Conservation (phyloP, 768 basidiomycete species). For the Agrocybe pediades region DNA sequence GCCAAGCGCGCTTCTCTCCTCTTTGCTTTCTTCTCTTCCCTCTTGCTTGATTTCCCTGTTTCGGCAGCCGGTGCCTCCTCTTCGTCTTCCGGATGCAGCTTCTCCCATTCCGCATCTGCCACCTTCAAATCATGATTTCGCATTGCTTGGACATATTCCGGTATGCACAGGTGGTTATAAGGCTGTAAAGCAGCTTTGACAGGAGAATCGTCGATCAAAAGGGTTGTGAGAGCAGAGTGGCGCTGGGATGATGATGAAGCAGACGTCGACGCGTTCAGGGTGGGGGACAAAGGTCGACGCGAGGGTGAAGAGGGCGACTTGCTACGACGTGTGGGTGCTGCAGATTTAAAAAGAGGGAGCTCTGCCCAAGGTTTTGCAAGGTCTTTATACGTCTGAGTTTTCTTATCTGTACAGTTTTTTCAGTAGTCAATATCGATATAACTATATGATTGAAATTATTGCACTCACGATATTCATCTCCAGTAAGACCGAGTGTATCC, state of each 20-base stretch:
- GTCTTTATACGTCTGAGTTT: slow-evolving; percentile 70
- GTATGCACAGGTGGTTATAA: slow-evolving; percentile 79
- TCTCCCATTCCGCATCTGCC: slow-evolving; percentile 10
- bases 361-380: slow-evolving; percentile 66
- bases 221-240: slow-evolving; percentile 47
- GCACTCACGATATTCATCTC: slow-evolving; percentile 65
- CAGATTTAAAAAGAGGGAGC: slow-evolving; percentile 16
- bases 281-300: not conserved
- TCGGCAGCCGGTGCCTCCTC: not conserved
- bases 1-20: not conserved
- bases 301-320: slow-evolving; percentile 6
- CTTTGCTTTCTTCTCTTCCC: not conserved
- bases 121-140: slow-evolving; percentile 34
- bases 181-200: slow-evolving; percentile 68
- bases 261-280: not conserved
- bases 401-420: slow-evolving; percentile 40
- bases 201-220: slow-evolving; percentile 59
- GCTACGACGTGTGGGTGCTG: too few relatives aligned
- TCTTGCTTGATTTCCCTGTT: not conserved
- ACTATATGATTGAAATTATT: slow-evolving; percentile 1
- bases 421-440: not conserved
- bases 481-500: slow-evolving; percentile 70
- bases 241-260: not conserved
- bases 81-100: not conserved
- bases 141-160: slow-evolving; percentile 57